Evolutionary conservation across 2,329 filamentous ascomycete genomes (phyloP).

Genomic region (Fusarium sp.): DNA sequence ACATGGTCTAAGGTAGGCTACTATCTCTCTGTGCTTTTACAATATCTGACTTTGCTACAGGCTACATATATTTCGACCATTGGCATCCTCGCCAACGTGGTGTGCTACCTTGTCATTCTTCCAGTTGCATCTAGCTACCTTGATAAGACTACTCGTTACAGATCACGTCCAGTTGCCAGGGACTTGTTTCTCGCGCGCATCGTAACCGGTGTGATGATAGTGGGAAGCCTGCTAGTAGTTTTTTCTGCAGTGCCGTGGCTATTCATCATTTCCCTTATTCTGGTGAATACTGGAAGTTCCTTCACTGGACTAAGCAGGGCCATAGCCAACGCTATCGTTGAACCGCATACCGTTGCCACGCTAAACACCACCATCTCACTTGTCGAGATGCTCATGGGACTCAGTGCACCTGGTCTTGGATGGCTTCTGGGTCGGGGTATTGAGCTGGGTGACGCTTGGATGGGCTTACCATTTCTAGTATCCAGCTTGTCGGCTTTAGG

Average conservation of each 20-base stretch:
- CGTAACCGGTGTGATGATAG: conserved; percentile 47
- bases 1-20: conserved; percentile 56
- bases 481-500: conserved; percentile 49
- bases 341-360: conserved; percentile 63
- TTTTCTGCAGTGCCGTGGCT: conserved; percentile 51
- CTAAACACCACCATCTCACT: conserved; percentile 64
- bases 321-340: conserved; percentile 64
- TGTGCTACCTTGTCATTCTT: conserved; percentile 54
- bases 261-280: conserved; percentile 55
- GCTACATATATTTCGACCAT: conserved; percentile 57
- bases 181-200: conserved; percentile 56
- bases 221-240: conserved; percentile 54
- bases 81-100: conserved; percentile 52
- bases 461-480: conserved; percentile 62
- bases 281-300: conserved; percentile 59
- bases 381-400: conserved; percentile 60
- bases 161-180: conserved; percentile 49
- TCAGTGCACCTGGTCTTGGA: conserved; percentile 60
- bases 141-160: conserved; percentile 40
- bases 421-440: conserved; percentile 59
- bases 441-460: conserved; percentile 58
- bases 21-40: fast-evolving
- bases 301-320: conserved; percentile 58
- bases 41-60: conserved; percentile 27
- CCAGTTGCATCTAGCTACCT: conserved; percentile 51